phyloP scores from a whole-genome alignment of 257 asterid species.

The Lantana camara region DNA sequence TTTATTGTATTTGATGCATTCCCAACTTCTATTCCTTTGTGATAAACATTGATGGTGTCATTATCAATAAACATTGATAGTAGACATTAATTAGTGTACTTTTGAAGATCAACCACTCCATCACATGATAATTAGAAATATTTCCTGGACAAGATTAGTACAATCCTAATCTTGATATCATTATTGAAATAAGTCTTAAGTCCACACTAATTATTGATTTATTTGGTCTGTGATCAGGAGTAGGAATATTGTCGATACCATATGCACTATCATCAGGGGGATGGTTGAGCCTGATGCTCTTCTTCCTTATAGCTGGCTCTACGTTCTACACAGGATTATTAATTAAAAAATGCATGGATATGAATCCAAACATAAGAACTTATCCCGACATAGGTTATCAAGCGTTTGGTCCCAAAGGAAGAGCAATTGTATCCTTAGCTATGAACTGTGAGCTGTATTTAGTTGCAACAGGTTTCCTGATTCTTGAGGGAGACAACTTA shows the following conservation, averaged over 20 bases:
- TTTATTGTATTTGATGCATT: constrained; percentile 5
- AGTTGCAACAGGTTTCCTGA: constrained; percentile 90
- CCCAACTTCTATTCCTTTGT: too few relatives aligned
- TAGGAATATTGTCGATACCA: constrained; percentile 83
- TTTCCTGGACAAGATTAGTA: too few relatives aligned
- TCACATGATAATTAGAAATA: background rate
- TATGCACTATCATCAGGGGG: constrained; percentile 86
- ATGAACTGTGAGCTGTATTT: constrained; percentile 77
- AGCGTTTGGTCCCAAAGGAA: constrained; percentile 73
- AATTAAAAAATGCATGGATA: constrained; percentile 79
- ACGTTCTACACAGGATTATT: constrained; percentile 70
- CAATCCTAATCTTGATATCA: background rate
- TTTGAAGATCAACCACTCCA: too few relatives aligned
- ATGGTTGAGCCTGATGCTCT: constrained; percentile 70
- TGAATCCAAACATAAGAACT: constrained; percentile 58
- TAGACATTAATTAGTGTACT: too few relatives aligned
- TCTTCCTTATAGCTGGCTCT: constrained; percentile 62
- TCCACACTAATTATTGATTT: background rate
- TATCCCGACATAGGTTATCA: constrained; percentile 81
- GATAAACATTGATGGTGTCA: too few relatives aligned
- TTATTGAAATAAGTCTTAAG: background rate
- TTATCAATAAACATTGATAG: background rate
- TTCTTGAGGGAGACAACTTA: constrained; percentile 81
- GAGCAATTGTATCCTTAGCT: constrained; percentile 52
- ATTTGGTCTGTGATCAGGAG: constrained; percentile 47